Conservation (phyloP, 2,329 filamentous ascomycete genomes). For the Trichophyton verrucosum region DNA sequence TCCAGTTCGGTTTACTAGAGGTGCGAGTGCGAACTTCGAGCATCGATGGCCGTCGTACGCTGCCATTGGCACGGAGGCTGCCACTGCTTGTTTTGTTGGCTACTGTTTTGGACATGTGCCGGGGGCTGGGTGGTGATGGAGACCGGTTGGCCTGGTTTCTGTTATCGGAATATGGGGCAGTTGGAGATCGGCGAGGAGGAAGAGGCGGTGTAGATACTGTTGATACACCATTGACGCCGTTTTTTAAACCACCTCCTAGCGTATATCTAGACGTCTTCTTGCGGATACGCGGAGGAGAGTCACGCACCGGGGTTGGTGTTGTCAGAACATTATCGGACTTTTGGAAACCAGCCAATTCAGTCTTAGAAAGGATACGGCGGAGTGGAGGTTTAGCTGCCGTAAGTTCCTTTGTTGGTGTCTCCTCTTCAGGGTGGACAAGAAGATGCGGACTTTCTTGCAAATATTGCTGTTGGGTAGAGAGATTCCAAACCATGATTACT, state of each 20-base stretch:
- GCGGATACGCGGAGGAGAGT: constrained; percentile 41
- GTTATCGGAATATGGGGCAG: constrained; percentile 18
- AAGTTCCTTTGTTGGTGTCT: constrained; percentile 34
- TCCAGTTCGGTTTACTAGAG: constrained; percentile 28
- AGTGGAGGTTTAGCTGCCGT: constrained; percentile 58
- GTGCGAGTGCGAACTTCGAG: constrained; percentile 37
- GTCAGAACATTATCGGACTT: constrained; percentile 36
- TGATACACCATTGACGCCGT: constrained; percentile 15
- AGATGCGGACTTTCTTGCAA: constrained; percentile 11
- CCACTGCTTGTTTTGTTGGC: constrained; percentile 19
- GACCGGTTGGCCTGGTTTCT: constrained; percentile 20
- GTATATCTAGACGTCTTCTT: constrained; percentile 44
- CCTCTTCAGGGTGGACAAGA: constrained; percentile 23
- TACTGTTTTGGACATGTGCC: constrained; percentile 10
- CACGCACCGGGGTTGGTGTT: constrained; percentile 33
- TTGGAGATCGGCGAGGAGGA: constrained; percentile 22
- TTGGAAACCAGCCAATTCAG: constrained; percentile 70
- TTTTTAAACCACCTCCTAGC: constrained; percentile 29
- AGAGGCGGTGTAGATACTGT: constrained; percentile 22
- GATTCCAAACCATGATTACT: constrained; percentile 67
- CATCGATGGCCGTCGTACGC: constrained; percentile 36
- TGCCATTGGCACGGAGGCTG: constrained; percentile 21
- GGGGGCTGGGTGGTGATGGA: constrained; percentile 31
- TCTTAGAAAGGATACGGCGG: constrained; percentile 72
- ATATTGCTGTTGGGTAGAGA: constrained; percentile 24